A percentile compares a stretch with the other conserved stretches of the same genome.
phyloP scores from a whole-genome alignment of 2,329 filamentous ascomycete species.

The Diaporthe amygdali region DNA sequence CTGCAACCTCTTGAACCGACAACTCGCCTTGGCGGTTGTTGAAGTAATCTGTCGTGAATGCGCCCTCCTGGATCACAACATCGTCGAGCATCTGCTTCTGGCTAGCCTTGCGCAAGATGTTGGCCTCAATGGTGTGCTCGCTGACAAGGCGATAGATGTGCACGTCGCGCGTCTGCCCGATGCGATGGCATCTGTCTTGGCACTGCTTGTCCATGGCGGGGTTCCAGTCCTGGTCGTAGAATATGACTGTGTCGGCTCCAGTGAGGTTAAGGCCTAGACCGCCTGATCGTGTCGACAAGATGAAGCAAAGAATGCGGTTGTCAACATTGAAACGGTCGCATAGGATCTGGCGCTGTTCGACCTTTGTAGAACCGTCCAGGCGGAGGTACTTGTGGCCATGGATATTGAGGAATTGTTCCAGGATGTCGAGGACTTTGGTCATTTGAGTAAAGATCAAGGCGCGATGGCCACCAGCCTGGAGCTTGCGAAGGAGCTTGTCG shows the following conservation, averaged over 20 bases:
- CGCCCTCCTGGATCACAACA: conserved; percentile 96
- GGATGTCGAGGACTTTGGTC: conserved; percentile 96
- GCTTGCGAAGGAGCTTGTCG: conserved; percentile 81
- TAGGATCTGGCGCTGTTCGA: conserved; percentile 92
- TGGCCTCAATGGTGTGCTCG: conserved; percentile 95
- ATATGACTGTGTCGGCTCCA: conserved; percentile 96
- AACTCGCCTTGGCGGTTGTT: conserved; percentile 65
- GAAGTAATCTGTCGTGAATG: conserved; percentile 97
- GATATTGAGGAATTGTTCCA: conserved; percentile 97
- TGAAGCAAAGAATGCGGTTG: conserved; percentile 90
- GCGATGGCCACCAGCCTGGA: conserved; percentile 89
- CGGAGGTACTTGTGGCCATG: conserved; percentile 97
- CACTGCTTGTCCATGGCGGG: conserved; percentile 99
- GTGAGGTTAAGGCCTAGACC: conserved; percentile 96
- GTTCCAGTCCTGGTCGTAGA: conserved; percentile 99
- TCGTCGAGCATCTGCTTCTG: conserved; percentile 98
- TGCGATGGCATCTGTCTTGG: conserved; percentile 95
- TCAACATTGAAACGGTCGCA: conserved; percentile 98
- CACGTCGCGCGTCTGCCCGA: conserved; percentile 95
- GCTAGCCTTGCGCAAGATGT: conserved; percentile 94
- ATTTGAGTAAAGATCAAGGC: conserved; percentile 99
- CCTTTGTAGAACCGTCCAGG: conserved; percentile 93
- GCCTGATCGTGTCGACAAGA: conserved; percentile 91
- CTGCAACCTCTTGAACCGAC: conserved; percentile 71
- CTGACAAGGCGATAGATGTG: conserved; percentile 96